phyloP scores from a whole-genome alignment of 305 asterid species.

The Euphrasia arctica region DNA sequence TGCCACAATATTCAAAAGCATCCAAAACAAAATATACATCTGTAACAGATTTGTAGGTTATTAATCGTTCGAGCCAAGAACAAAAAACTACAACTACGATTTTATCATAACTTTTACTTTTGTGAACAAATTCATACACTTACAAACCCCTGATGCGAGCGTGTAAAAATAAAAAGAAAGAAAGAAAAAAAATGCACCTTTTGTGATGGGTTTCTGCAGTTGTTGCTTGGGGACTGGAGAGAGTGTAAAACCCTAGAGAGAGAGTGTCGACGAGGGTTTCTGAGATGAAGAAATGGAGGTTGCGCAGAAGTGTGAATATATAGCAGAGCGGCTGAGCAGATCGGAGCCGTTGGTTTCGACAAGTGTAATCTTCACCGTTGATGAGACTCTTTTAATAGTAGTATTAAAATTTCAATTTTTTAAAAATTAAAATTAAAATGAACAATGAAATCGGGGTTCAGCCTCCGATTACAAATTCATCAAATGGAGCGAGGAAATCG shows the following conservation, averaged over 20 bases:
- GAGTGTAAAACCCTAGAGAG: slow-evolving; percentile 24
- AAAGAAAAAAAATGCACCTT: slow-evolving; percentile 15
- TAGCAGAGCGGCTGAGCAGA: not conserved
- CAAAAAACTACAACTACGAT: not conserved
- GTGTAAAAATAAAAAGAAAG: not conserved
- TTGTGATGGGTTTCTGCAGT: not conserved
- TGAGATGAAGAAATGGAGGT: not conserved
- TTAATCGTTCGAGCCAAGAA: not conserved
- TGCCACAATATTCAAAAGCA: not conserved
- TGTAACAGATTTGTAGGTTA: not conserved
- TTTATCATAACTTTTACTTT: no score
- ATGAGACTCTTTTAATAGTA: not conserved
- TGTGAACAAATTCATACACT: not conserved
- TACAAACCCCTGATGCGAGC: not conserved
- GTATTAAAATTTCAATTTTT: no score
- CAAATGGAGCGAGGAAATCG: slow-evolving; percentile 73
- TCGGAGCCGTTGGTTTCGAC: slow-evolving; percentile 3
- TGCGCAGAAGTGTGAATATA: not conserved
- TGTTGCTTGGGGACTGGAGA: not conserved
- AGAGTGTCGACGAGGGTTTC: slow-evolving; percentile 8
- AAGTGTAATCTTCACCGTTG: slow-evolving; percentile 5
- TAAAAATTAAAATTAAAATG: no score
- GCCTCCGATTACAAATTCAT: no score
- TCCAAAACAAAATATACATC: not conserved
- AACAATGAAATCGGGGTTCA: no score